Evolutionary conservation across 345 rosid species (phyloP).

Genomic region (Streptanthus diversifolius): DNA sequence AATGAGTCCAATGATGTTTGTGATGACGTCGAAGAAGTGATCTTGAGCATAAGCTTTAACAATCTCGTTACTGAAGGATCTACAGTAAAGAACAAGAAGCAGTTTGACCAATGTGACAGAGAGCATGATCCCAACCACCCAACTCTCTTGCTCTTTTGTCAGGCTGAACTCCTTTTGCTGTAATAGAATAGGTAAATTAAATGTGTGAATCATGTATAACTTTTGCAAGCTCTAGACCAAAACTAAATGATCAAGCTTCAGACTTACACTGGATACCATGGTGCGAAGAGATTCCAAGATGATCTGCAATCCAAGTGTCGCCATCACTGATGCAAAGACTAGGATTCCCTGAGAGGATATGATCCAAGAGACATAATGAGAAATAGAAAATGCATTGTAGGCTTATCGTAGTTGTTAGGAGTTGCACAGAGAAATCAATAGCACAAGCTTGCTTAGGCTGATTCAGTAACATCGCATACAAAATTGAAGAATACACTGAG

Average conservation of each 20-base stretch:
- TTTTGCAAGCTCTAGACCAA: constrained; percentile 6
- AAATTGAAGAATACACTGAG: not conserved
- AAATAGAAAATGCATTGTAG: not conserved
- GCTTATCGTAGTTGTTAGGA: not conserved
- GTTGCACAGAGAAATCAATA: not conserved
- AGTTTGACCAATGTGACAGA: constrained; percentile 84
- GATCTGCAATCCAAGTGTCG: constrained; percentile 96
- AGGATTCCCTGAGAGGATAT: constrained; percentile 78
- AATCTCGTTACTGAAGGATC: constrained; percentile 76
- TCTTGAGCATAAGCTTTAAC: constrained; percentile 98
- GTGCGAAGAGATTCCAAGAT: constrained; percentile 84
- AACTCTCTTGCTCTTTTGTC: constrained; percentile 67
- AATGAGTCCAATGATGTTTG: constrained; percentile 88
- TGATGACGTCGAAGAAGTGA: constrained; percentile 94
- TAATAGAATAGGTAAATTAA: constrained; percentile 11
- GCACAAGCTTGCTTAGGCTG: not conserved
- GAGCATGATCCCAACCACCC: constrained; percentile 97
- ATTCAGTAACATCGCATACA: not conserved
- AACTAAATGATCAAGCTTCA: constrained; percentile 10
- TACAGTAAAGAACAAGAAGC: constrained; percentile 70
- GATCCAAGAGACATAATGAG: constrained; percentile 4
- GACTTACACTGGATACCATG: constrained; percentile 69
- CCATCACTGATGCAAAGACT: constrained; percentile 99
- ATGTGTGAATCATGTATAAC: constrained; percentile 7
- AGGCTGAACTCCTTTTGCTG: constrained; percentile 71